Percentiles rank a stretch among this genome's conserved stretches.
Evolutionary conservation across 176 grass and related monocot species (phyloP).

Genomic region (Typha latifolia): DNA sequence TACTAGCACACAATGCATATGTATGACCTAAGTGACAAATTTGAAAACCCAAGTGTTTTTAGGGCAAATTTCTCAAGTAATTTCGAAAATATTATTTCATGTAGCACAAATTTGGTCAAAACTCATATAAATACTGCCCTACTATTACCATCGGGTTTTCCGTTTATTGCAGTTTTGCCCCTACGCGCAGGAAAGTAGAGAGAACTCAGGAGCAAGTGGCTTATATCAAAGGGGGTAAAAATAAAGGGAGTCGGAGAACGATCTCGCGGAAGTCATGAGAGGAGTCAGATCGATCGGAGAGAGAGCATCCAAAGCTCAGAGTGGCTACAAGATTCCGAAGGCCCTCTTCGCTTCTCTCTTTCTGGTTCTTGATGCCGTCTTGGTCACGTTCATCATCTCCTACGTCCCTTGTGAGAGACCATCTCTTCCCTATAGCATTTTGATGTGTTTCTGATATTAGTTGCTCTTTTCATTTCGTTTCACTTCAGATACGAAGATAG

Average conservation of each 20-base stretch:
- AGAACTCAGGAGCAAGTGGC: too few relatives aligned
- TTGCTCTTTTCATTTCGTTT: not conserved
- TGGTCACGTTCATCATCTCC: conserved; percentile 63
- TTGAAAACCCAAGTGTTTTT: too few relatives aligned
- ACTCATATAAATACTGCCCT: too few relatives aligned
- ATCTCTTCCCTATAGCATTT: not conserved
- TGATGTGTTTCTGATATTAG: not conserved
- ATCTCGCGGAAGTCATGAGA: not conserved
- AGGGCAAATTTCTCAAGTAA: too few relatives aligned
- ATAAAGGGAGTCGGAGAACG: not conserved
- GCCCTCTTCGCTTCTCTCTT: conserved; percentile 38
- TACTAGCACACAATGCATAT: too few relatives aligned
- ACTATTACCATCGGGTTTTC: too few relatives aligned
- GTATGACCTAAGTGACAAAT: too few relatives aligned
- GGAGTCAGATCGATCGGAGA: not conserved
- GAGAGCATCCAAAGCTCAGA: not conserved
- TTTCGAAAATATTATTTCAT: too few relatives aligned
- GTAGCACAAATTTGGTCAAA: too few relatives aligned
- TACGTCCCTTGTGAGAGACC: conserved; percentile 55
- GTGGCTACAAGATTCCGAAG: not conserved
- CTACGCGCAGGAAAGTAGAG: too few relatives aligned
- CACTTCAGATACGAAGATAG: conserved; percentile 85
- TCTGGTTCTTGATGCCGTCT: conserved; percentile 60
- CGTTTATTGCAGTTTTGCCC: too few relatives aligned
- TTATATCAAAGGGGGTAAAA: too few relatives aligned